Evolutionary conservation across 768 basidiomycete species (phyloP).

Genomic region (Strobilomyces confusus): DNA sequence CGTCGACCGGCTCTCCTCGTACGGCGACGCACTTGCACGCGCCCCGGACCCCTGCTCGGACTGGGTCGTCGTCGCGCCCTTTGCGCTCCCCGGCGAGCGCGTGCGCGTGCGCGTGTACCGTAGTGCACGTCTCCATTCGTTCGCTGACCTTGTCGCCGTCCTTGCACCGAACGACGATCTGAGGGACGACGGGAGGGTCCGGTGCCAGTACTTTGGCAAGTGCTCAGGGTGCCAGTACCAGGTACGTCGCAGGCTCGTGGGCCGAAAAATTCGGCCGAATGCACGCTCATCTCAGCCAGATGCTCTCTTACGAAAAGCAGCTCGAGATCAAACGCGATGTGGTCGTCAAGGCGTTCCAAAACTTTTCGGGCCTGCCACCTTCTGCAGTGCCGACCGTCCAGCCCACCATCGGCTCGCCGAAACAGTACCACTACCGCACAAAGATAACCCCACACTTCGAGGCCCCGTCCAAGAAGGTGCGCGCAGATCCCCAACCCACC

Average conservation of each 20-base stretch:
- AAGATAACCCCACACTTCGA: conserved; percentile 98
- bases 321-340: conserved; percentile 84
- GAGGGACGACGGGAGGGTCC: conserved; percentile 60
- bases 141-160: conserved; percentile 70
- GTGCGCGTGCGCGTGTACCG: conserved; percentile 72
- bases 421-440: conserved; percentile 90
- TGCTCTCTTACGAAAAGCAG: conserved; percentile 85
- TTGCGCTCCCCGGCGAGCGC: conserved; percentile 79
- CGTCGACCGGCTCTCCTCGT: conserved; percentile 60
- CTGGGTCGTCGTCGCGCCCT: conserved; percentile 84
- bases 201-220: conserved; percentile 83
- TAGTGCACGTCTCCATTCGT: conserved; percentile 65
- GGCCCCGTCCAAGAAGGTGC: conserved; percentile 50
- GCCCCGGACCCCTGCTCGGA: conserved; percentile 45
- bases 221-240: conserved; percentile 97
- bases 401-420: conserved; percentile 79
- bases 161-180: conserved; percentile 57
- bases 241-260: conserved; percentile 46
- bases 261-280: neutral
- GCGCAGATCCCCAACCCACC: neutral
- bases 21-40: conserved; percentile 61
- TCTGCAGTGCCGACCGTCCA: conserved; percentile 59
- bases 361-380: conserved; percentile 60
- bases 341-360: conserved; percentile 76
- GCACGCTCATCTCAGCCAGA: conserved; percentile 38